Conservation (phyloP, 495 filamentous ascomycete species). For the Aspergillus steynii region DNA sequence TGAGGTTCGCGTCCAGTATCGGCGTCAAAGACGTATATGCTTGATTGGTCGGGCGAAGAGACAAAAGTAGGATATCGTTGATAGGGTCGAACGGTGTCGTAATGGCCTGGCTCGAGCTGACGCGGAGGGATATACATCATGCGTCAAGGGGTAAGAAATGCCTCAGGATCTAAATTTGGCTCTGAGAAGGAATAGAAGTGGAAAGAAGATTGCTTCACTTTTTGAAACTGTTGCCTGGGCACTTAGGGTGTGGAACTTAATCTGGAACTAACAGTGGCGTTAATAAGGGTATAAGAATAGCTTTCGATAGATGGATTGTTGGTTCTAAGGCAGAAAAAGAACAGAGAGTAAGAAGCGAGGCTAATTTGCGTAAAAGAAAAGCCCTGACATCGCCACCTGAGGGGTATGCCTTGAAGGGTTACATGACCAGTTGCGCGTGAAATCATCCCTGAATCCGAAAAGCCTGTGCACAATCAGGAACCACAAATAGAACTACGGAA, state of each 20-base stretch:
- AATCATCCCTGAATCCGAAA: not conserved
- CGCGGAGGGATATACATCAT: not conserved
- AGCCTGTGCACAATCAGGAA: not conserved
- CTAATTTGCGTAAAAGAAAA: not conserved
- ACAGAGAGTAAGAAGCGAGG: not conserved
- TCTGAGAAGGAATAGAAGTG: not conserved
- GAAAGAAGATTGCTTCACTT: not conserved
- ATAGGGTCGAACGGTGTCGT: slow-evolving; percentile 2
- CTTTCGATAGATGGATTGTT: not conserved
- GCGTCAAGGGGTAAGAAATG: not conserved
- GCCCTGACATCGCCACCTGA: not conserved
- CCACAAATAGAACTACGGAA: too few species aligned
- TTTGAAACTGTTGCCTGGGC: not conserved
- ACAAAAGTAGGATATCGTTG: slow-evolving; percentile 9
- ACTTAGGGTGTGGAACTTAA: not conserved
- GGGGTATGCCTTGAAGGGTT: not conserved
- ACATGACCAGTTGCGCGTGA: not conserved
- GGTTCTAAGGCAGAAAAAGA: not conserved
- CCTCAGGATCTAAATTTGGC: not conserved
- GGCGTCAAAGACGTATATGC: slow-evolving; percentile 14
- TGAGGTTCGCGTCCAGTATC: not conserved
- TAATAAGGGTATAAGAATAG: not conserved
- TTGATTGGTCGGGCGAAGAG: slow-evolving; percentile 7
- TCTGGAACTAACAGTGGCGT: not conserved
- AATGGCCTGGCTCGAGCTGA: slow-evolving; percentile 2